A percentile compares a stretch with the other conserved stretches of the same genome.
Conservation (phyloP, 2,329 filamentous ascomycete genomes). For the Nakataea oryzae region DNA sequence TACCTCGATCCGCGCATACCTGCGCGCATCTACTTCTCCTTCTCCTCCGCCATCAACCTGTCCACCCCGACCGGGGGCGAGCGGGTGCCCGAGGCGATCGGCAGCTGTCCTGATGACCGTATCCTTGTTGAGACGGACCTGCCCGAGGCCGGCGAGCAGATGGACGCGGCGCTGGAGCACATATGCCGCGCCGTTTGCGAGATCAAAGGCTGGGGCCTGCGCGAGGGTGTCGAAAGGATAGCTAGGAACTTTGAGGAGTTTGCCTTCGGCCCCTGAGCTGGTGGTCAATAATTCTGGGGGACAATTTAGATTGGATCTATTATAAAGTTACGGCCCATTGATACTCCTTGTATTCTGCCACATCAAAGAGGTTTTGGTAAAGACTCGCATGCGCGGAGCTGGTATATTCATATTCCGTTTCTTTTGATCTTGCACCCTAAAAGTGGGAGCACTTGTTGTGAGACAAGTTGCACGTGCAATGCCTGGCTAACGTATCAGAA, state of each 20-base stretch:
- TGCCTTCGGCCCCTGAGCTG: slow-evolving; percentile 44
- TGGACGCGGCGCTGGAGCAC: slow-evolving; percentile 69
- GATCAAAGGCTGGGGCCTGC: slow-evolving; percentile 66
- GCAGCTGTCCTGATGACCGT: slow-evolving; percentile 63
- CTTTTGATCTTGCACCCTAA: too few species aligned
- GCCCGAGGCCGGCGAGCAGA: slow-evolving; percentile 67
- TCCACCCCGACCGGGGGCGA: slow-evolving; percentile 34
- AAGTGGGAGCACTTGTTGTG: too few species aligned
- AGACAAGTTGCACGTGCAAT: too few species aligned
- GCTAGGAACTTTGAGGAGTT: slow-evolving; percentile 70
- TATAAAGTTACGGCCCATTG: too few species aligned
- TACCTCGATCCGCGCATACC: slow-evolving; percentile 68
- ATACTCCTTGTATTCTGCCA: too few species aligned
- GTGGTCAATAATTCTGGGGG: neutral
- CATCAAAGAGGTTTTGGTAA: too few species aligned
- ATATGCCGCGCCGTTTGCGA: slow-evolving; percentile 67
- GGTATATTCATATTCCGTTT: too few species aligned
- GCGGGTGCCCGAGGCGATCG: slow-evolving; percentile 55
- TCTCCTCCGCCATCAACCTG: slow-evolving; percentile 77
- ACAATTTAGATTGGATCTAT: too few species aligned
- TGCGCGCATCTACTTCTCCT: slow-evolving; percentile 74
- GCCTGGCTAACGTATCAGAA: too few species aligned
- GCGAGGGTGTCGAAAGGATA: slow-evolving; percentile 58
- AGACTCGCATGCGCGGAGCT: too few species aligned
- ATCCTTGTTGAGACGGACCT: slow-evolving; percentile 86